Percentiles rank a stretch among this genome's conserved stretches.
Conservation (phyloP, 441 rosid genomes). For the Jatropha multifida region DNA sequence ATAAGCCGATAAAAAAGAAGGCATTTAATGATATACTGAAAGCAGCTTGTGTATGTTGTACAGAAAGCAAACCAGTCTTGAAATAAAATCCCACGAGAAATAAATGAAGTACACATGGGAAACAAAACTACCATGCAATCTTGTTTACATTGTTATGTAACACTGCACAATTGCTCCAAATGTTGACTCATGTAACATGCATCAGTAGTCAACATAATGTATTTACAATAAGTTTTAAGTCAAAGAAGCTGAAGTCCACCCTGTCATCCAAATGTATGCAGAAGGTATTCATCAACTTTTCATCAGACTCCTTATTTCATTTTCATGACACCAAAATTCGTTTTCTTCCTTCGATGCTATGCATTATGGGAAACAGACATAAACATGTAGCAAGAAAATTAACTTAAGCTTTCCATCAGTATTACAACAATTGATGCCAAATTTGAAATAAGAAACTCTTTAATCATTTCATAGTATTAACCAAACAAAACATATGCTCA, state of each 20-base stretch:
- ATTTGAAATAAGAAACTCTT: background rate
- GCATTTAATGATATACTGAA: background rate
- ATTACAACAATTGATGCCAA: background rate
- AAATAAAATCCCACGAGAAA: background rate
- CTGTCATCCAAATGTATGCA: background rate
- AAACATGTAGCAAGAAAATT: constrained; percentile 7
- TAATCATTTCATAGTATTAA: background rate
- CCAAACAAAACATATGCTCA: constrained; percentile 8
- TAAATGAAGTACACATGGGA: background rate
- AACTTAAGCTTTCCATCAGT: background rate
- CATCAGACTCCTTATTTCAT: background rate
- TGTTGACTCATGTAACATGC: background rate
- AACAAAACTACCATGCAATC: background rate
- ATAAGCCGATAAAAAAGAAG: background rate
- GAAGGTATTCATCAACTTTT: background rate
- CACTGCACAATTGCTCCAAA: background rate
- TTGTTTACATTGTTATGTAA: background rate
- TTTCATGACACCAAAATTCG: background rate
- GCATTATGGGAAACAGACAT: background rate
- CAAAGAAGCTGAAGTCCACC: background rate
- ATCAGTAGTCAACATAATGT: background rate
- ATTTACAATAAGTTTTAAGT: background rate
- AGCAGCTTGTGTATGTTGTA: background rate
- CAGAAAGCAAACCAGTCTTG: background rate
- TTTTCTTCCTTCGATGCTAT: background rate